These are phyloP conservation scores for Mycena albidolilacea DNA, from an alignment of 768 basidiomycete genomes.

Conservation along the genomic window DNA sequence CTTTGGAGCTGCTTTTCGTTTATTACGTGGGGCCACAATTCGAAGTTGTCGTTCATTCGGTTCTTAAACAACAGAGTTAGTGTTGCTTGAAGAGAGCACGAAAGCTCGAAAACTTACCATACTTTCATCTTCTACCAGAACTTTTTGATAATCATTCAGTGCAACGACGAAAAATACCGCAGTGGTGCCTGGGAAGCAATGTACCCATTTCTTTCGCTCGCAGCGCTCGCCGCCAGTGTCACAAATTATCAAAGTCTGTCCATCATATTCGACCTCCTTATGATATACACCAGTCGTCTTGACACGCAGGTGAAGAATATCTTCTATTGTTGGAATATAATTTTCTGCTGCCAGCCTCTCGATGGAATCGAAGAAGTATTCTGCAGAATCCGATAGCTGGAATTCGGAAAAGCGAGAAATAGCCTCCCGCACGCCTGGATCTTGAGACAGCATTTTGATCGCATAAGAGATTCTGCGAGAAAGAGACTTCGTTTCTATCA, in stretches of 20 bases:
- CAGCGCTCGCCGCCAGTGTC: conserved; percentile 86
- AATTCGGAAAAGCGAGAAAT: conserved; percentile 51
- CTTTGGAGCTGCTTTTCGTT: background rate
- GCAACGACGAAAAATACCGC: conserved; percentile 12
- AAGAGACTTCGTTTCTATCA: background rate
- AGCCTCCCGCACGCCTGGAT: conserved; percentile 16
- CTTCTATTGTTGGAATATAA: conserved; percentile 88
- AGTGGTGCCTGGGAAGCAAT: conserved; percentile 57
- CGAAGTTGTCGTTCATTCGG: conserved; percentile 4
- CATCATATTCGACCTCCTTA: conserved; percentile 77
- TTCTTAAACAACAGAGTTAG: conserved; percentile 16
- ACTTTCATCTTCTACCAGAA: conserved; percentile 3
- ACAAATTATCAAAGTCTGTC: conserved; percentile 78
- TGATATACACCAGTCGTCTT: conserved; percentile 95
- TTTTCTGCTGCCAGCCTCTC: conserved; percentile 82
- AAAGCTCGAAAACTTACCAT: conserved; percentile 9
- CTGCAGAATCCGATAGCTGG: conserved; percentile 4
- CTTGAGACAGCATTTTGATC: conserved; percentile 21
- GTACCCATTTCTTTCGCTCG: conserved; percentile 88
- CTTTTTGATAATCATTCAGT: conserved; percentile 16
- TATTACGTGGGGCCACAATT: background rate
- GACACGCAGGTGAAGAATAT: conserved; percentile 87
- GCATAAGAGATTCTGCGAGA: conserved; percentile 6
- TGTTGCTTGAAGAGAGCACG: conserved; percentile 10
- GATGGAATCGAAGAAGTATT: conserved; percentile 83